Evolutionary conservation across 2,329 filamentous ascomycete species (phyloP).

Genomic region (Fusarium sp.): DNA sequence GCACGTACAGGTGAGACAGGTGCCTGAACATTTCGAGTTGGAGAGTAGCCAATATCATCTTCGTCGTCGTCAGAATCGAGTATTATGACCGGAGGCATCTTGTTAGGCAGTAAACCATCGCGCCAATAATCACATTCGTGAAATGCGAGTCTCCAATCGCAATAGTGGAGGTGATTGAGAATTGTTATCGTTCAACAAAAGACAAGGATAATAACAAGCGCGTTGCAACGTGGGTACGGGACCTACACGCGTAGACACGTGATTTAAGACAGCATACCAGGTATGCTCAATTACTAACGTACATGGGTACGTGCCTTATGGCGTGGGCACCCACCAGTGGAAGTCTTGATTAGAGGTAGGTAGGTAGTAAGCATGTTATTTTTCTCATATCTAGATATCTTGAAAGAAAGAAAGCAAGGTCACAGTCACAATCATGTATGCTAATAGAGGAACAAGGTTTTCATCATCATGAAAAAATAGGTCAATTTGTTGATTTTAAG

Average conservation of each 20-base stretch:
- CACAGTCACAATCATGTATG: neutral
- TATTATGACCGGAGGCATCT: constrained; percentile 48
- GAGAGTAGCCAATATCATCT: constrained; percentile 46
- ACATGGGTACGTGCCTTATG: neutral
- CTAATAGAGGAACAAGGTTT: constrained; percentile 4
- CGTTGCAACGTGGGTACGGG: constrained; percentile 25
- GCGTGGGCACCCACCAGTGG: neutral
- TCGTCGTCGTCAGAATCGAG: constrained; percentile 56
- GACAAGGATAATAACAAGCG: constrained; percentile 15
- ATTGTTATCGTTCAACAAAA: constrained; percentile 14
- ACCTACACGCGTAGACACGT: constrained; percentile 40
- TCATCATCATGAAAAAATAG: constrained; percentile 44
- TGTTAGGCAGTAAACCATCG: constrained; percentile 15
- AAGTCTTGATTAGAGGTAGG: neutral
- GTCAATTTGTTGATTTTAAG: constrained; percentile 48
- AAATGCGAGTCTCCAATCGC: neutral
- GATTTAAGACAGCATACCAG: neutral
- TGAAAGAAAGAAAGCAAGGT: neutral
- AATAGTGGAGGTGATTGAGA: constrained; percentile 2
- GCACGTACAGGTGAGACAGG: neutral
- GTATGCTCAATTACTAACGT: neutral
- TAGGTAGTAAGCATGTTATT: too few species aligned
- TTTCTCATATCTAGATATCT: neutral
- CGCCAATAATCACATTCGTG: constrained; percentile 3
- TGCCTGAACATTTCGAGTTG: constrained; percentile 22